Base-by-base conservation (phyloP, 768 basidiomycete species). In the Trametes cinnabarina region DNA sequence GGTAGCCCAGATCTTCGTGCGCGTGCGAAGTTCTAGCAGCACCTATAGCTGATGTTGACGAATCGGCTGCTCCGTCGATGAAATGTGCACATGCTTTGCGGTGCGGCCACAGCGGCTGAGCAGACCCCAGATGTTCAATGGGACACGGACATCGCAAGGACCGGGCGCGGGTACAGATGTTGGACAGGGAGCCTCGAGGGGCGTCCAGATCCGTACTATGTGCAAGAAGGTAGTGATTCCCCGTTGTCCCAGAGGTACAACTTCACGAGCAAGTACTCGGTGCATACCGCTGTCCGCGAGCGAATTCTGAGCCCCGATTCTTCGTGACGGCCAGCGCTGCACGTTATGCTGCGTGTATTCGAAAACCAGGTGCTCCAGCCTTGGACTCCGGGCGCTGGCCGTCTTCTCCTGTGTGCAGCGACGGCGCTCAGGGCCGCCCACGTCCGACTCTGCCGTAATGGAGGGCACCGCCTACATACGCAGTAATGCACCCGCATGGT, bases 401-500 rank as follows among this genome's bases (percentile, higher is more conserved):
- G 30, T 12, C 37, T 39, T 15, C 14, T 39, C 17, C 37, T 15
- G 15, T n/a, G 5, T 39, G 37, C 37, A n/a, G 14, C 37, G 11
- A n/a, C 37, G 10, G 2, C 37, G 17, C 26, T 30, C 51, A 14
- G 20, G n/a, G 26, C 25, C 51, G 25, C 6, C 30, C 37, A 42
- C 9, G 41, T 25, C 22, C 5, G 51, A 6, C 30, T 7, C 6
- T 32, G 30, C 30, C 30, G 30, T 32, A 32, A 32, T 12, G 12
- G 6, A 32, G 6, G 30, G 30, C 30, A 32, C 30, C 30, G 30
- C 3, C 20, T 5, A 20, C 32, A 30, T 25, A 28, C 30, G 52
- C 43, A 32, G 44, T 54, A 54, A 54, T 34, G 53, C 30, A 32
- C 44, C 25, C 44, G 53, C 43, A 32, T 44, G 42, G 46, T 44